Percentiles rank a stretch among this genome's conserved stretches.
Evolutionary conservation across 805 yeast genomes (phyloP).

Genomic region (Pichia scutulata): DNA sequence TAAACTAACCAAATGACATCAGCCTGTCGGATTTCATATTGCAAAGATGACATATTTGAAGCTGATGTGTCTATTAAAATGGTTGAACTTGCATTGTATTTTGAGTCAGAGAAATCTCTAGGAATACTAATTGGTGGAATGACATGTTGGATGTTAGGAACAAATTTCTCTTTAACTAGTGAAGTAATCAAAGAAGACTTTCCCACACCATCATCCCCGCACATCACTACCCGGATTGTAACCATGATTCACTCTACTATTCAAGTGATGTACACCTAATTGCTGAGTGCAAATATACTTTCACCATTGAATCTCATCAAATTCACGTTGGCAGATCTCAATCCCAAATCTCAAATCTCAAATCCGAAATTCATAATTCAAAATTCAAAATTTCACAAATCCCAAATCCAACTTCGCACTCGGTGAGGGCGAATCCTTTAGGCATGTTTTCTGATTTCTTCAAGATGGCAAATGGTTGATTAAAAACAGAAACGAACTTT

Average conservation of each 20-base stretch:
- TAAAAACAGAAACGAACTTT: background rate
- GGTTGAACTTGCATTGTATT: slow-evolving; percentile 56
- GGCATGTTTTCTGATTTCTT: background rate
- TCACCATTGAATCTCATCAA: too few species aligned
- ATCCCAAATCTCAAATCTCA: background rate
- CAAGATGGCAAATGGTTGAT: background rate
- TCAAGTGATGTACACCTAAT: background rate
- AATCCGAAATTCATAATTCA: too few species aligned
- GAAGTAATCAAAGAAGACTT: slow-evolving; percentile 75
- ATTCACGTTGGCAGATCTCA: too few species aligned
- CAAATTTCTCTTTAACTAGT: slow-evolving; percentile 72
- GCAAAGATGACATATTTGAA: slow-evolving; percentile 52
- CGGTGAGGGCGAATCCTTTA: background rate
- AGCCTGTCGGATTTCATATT: slow-evolving; percentile 70
- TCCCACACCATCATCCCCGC: slow-evolving; percentile 93
- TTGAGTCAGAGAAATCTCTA: slow-evolving; percentile 51
- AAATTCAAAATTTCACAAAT: too few species aligned
- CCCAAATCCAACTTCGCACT: background rate
- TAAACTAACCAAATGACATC: slow-evolving; percentile 94
- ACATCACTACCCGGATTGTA: slow-evolving; percentile 72
- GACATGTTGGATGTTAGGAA: slow-evolving; percentile 67
- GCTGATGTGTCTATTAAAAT: slow-evolving; percentile 75
- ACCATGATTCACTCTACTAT: slow-evolving; percentile 23
- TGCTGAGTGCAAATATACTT: too few species aligned
- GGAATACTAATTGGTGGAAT: slow-evolving; percentile 84